These are phyloP conservation scores for Cerioporus squamosus DNA, from an alignment of 1,284 basidiomycete species.

Conservation along the genomic window DNA sequence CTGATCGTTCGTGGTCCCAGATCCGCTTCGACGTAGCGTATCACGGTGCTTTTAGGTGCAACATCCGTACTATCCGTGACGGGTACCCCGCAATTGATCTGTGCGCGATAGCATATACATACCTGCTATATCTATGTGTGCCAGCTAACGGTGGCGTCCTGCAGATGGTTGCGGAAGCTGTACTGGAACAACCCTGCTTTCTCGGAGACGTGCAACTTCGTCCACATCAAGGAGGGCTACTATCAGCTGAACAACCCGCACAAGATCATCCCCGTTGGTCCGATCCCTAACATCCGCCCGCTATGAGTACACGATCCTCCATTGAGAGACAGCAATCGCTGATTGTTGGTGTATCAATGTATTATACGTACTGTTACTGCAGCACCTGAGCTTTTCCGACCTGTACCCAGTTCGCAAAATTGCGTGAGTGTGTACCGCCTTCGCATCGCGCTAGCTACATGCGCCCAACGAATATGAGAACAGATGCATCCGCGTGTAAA, in stretches of 20 bases:
- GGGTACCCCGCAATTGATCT: slow-evolving; percentile 84
- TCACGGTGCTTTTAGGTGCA: slow-evolving; percentile 94
- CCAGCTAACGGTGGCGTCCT: background rate
- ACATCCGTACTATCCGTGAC: slow-evolving; percentile 77
- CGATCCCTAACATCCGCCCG: slow-evolving; percentile 71
- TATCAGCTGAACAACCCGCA: slow-evolving; percentile 64
- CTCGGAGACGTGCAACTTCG: slow-evolving; percentile 88
- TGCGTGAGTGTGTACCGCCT: no score
- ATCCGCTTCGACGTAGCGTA: slow-evolving; percentile 83
- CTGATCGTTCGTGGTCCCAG: background rate
- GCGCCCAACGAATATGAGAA: no score
- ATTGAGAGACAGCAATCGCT: no score
- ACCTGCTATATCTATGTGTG: no score
- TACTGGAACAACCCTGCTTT: slow-evolving; percentile 95
- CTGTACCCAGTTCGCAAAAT: no score
- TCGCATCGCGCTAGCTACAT: no score
- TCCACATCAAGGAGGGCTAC: slow-evolving; percentile 88
- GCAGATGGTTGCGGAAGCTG: slow-evolving; percentile 83
- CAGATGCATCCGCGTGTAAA: no score
- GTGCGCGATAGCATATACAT: slow-evolving; percentile 47
- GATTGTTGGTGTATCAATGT: no score
- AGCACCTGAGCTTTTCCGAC: no score
- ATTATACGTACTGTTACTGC: no score
- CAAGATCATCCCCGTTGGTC: slow-evolving; percentile 78
- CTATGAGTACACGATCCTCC: slow-evolving; percentile 41